Percentiles rank a stretch among this genome's conserved stretches.
phyloP scores from a whole-genome alignment of 140 eudicot species.

The Ambrosia hybrid region DNA sequence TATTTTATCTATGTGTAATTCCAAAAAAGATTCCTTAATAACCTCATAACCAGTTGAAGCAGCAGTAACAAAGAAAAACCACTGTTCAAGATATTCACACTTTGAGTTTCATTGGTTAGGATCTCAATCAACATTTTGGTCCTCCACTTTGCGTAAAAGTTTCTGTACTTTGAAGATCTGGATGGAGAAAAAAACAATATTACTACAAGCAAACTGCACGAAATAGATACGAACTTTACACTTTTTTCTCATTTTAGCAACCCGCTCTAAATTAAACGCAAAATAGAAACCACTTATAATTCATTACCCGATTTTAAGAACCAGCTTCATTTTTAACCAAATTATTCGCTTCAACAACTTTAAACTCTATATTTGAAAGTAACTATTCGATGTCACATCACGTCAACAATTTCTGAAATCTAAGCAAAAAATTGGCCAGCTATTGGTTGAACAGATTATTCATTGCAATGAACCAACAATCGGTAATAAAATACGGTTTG shows the following conservation, averaged over 20 bases:
- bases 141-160: constrained; percentile 64
- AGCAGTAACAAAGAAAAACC: constrained; percentile 76
- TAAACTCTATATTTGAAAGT: background rate
- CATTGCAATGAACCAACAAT: background rate
- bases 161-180: constrained; percentile 90
- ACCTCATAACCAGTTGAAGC: constrained; percentile 95
- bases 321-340: background rate
- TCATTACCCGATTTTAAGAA: background rate
- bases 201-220: background rate
- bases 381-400: background rate
- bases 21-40: constrained; percentile 80
- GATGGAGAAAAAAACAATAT: constrained; percentile 15
- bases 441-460: background rate
- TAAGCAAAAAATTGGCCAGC: background rate
- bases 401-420: background rate
- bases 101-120: constrained; percentile 43
- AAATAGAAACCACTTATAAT: background rate
- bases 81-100: constrained; percentile 50
- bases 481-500: background rate
- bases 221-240: background rate
- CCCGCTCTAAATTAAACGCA: background rate
- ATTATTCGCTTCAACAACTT: background rate
- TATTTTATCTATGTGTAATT: constrained; percentile 70
- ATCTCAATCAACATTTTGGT: constrained; percentile 61
- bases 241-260: background rate